Evolutionary conservation across 106 monocot species (phyloP).

Genomic region (Xerophyta viscosa): DNA sequence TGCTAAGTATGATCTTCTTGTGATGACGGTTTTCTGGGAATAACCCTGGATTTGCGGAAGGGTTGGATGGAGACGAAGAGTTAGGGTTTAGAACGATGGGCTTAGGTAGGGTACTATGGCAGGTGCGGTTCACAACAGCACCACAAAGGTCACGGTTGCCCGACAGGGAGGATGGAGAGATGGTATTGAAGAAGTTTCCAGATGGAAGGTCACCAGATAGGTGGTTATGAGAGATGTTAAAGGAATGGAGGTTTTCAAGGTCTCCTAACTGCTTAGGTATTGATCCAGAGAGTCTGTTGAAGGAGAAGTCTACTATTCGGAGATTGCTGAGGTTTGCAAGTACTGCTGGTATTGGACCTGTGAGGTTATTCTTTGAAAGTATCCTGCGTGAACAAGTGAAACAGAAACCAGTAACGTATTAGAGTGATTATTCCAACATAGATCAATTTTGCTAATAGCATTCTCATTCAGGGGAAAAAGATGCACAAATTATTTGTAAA

Average conservation of each 20-base stretch:
- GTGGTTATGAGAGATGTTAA: constrained; percentile 75
- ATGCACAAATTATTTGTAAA: too few species aligned
- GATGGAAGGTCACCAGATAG: constrained; percentile 64
- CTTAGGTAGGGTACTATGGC: constrained; percentile 45
- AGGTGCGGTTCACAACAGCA: constrained; percentile 27
- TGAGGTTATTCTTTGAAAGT: constrained; percentile 7
- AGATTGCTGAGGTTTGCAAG: constrained; percentile 58
- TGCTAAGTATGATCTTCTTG: constrained; percentile 77
- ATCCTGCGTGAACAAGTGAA: too few species aligned
- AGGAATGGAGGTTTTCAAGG: constrained; percentile 46
- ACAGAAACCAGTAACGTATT: too few species aligned
- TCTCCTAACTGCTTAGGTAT: constrained; percentile 66
- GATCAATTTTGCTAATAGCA: too few species aligned
- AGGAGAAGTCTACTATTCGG: constrained; percentile 51
- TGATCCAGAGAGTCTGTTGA: constrained; percentile 52
- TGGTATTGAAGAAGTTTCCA: constrained; percentile 71
- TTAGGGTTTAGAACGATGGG: constrained; percentile 63
- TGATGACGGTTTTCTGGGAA: constrained; percentile 31
- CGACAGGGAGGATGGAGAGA: constrained; percentile 48
- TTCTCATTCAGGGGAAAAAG: too few species aligned
- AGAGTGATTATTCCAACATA: too few species aligned
- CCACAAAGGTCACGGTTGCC: constrained; percentile 62
- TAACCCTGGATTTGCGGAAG: neutral
- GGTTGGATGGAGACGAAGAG: constrained; percentile 17
- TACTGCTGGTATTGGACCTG: constrained; percentile 53